phyloP scores from a whole-genome alignment of 805 yeast genomes.

The Wickerhamomyces mucosus region DNA sequence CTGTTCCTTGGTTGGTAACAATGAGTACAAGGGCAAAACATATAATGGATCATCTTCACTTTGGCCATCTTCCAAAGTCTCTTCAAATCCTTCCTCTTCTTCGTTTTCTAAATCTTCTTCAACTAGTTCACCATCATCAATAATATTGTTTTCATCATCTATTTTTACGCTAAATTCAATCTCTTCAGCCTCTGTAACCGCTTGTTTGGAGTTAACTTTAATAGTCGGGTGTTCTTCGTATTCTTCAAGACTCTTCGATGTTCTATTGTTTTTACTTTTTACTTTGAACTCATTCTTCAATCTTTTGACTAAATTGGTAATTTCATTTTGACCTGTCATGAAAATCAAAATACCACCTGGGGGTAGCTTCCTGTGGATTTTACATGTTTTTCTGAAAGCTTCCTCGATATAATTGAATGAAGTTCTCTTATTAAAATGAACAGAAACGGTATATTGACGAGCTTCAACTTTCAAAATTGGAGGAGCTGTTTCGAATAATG shows the following conservation, averaged over 20 bases:
- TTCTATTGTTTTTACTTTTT: constrained; percentile 21
- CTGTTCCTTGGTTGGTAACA: constrained; percentile 90
- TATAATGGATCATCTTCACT: constrained; percentile 70
- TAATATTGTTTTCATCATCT: constrained; percentile 23
- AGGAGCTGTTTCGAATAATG: constrained; percentile 63
- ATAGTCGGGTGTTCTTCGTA: constrained; percentile 33
- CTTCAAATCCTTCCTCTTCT: constrained; percentile 58
- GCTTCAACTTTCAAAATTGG: constrained; percentile 88
- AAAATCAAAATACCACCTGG: constrained; percentile 91
- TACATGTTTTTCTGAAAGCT: constrained; percentile 74
- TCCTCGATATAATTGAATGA: constrained; percentile 75
- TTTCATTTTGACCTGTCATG: constrained; percentile 93
- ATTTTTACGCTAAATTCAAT: constrained; percentile 58
- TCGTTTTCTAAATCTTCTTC: constrained; percentile 30
- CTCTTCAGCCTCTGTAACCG: constrained; percentile 80
- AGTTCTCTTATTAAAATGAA: constrained; percentile 82
- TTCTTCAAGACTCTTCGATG: constrained; percentile 14
- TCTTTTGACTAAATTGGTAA: constrained; percentile 60
- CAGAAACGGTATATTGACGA: constrained; percentile 87
- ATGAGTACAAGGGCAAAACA: constrained; percentile 86
- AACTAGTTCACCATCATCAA: constrained; percentile 27
- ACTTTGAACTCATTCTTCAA: constrained; percentile 63
- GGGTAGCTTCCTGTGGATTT: constrained; percentile 79
- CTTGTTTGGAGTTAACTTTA: constrained; percentile 44
- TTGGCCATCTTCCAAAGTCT: constrained; percentile 60